Base-by-base conservation (phyloP, 2,329 filamentous ascomycete species). In the Aspergillus texensis region DNA sequence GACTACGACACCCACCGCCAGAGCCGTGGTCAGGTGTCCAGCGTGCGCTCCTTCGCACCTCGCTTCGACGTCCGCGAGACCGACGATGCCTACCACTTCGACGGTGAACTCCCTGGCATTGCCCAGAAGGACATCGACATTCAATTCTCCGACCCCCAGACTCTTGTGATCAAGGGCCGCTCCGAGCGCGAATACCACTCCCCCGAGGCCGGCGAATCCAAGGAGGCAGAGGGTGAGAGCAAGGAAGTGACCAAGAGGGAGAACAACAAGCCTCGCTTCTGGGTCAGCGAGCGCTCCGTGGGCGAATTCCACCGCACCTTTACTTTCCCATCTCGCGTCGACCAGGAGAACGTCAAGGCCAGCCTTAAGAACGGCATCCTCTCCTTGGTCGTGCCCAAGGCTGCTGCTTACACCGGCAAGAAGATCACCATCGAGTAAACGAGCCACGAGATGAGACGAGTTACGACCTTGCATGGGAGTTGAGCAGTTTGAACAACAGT, bases 251-350 rank as follows among this genome's bases (percentile, higher is more conserved):
- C 39, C 58, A 66, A 71, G 60, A 34, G 10, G 10, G 32, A 34
- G 32, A 46, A 63, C 36, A 57, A 65, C 58, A 70, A 73, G 50
- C 73, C 79, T 60, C 83, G 80, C 67, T 88, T 84, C 78, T 88
- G 86, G 86, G 81, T 87, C 60, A 83, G 79, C 57, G 87, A 89
- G 75, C 85, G 87, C 68, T 82, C 80, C 1, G 79, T 86, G 16
- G 86, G 86, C 66, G 82, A 85, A 60, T 89, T 89, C 78, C 81
- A 84, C 63, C 82, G 87, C 69, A 81, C 78, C 58, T 89, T 89
- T 76, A 80, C 77, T 59, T 89, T 89, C 80, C 85, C 86, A 1
- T 76, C 77, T 5, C 77, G 82, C 48, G 82, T 89, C 45, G 82
- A 88, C 68, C 85, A 88, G 71, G 86, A 89, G 43, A 79, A 76